Evolutionary conservation across 169 alveolate genomes (phyloP).

Genomic region (Cryptosporidium bovis): DNA sequence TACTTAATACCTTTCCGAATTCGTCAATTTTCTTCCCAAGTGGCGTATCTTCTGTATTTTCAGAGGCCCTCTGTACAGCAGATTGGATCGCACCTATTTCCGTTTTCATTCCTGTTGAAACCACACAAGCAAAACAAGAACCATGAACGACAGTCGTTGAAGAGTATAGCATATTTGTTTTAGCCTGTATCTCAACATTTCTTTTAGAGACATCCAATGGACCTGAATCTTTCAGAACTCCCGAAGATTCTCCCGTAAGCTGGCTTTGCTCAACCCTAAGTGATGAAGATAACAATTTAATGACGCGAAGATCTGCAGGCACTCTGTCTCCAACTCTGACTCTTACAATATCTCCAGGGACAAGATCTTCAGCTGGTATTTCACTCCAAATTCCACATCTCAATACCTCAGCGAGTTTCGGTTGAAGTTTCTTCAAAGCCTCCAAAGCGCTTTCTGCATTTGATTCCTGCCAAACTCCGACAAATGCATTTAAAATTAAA

Average conservation of each 20-base stretch:
- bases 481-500: constrained; percentile 94
- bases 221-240: constrained; percentile 87
- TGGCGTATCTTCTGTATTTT: constrained; percentile 95
- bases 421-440: constrained; percentile 94
- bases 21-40: constrained; percentile 95
- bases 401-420: constrained; percentile 90
- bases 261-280: constrained; percentile 94
- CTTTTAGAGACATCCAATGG: constrained; percentile 82
- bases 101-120: constrained; percentile 96
- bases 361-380: constrained; percentile 91
- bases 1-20: constrained; percentile 92
- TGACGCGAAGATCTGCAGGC: constrained; percentile 98
- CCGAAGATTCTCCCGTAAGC: constrained; percentile 96
- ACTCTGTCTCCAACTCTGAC: constrained; percentile 95
- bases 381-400: constrained; percentile 94
- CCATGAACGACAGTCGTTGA: constrained; percentile 95
- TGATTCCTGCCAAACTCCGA: constrained; percentile 98
- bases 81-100: constrained; percentile 97
- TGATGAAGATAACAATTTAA: constrained; percentile 91
- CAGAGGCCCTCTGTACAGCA: constrained; percentile 94
- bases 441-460: constrained; percentile 98
- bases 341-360: constrained; percentile 97
- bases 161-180: constrained; percentile 92
- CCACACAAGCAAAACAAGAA: constrained; percentile 93
- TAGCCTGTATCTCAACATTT: constrained; percentile 80